A percentile compares a stretch with the other conserved stretches of the same genome.
These are phyloP conservation scores for Crepidotus variabilis DNA, from an alignment of 768 basidiomycete species.

Conservation along the genomic window DNA sequence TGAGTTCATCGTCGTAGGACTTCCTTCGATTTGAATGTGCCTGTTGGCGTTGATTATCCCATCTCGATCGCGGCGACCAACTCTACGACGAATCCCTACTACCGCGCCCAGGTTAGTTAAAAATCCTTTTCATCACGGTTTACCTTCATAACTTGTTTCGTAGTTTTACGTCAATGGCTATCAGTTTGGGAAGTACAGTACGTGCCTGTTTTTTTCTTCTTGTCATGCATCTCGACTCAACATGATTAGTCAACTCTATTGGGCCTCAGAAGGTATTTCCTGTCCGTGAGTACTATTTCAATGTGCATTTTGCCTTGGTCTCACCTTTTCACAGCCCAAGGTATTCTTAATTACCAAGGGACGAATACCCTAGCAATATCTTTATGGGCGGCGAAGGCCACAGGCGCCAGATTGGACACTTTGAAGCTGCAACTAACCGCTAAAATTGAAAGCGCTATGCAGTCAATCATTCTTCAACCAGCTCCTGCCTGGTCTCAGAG, in stretches of 20 bases:
- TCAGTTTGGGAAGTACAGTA: constrained; percentile 42
- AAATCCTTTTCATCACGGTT: not conserved
- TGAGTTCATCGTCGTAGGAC: constrained; percentile 21
- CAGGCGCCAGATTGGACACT: constrained; percentile 39
- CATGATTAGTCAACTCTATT: constrained; percentile 33
- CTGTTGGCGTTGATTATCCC: constrained; percentile 45
- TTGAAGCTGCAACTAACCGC: constrained; percentile 34
- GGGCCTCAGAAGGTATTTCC: constrained; percentile 40
- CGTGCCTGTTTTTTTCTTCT: constrained; percentile 3
- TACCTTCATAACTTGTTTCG: not conserved
- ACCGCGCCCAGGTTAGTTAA: constrained; percentile 28
- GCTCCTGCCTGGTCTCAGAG: constrained; percentile 28
- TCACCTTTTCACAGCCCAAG: constrained; percentile 33
- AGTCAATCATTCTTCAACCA: constrained; percentile 29
- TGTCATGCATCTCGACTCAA: not conserved
- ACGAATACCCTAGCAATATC: constrained; percentile 44
- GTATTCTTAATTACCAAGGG: constrained; percentile 46
- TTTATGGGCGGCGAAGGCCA: constrained; percentile 38
- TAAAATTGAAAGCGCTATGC: constrained; percentile 33
- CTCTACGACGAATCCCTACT: constrained; percentile 36
- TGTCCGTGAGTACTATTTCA: constrained; percentile 30
- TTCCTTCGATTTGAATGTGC: constrained; percentile 40
- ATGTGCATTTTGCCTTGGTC: constrained; percentile 34
- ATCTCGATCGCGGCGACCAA: constrained; percentile 40
- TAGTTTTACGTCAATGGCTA: constrained; percentile 41